phyloP scores from a whole-genome alignment of 2,329 filamentous ascomycete genomes.

The Phialemoniopsis sp. region DNA sequence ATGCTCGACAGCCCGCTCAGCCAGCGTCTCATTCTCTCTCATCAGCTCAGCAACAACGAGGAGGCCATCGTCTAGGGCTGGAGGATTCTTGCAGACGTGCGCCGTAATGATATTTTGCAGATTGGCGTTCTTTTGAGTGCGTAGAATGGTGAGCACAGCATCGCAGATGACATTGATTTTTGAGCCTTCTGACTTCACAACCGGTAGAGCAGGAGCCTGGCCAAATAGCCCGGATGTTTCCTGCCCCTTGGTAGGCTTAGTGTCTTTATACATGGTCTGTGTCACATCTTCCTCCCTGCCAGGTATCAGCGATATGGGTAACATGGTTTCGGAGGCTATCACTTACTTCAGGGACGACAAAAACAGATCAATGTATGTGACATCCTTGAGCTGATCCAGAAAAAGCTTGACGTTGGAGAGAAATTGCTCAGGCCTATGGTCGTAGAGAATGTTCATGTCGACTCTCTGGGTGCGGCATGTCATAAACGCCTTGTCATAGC shows the following conservation, averaged over 20 bases:
- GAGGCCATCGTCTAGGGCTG: constrained; percentile 83
- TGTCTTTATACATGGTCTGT: constrained; percentile 90
- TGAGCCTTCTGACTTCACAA: constrained; percentile 17
- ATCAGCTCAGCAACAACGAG: constrained; percentile 72
- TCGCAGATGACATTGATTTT: constrained; percentile 92
- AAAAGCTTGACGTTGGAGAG: constrained; percentile 72
- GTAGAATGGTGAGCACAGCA: constrained; percentile 68
- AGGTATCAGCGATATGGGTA: constrained; percentile 16
- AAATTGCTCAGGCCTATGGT: constrained; percentile 86
- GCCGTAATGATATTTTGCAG: constrained; percentile 92
- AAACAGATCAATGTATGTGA: constrained; percentile 84
- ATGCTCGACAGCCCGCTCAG: constrained; percentile 88
- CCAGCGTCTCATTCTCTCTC: constrained; percentile 63
- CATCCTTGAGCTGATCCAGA: constrained; percentile 76
- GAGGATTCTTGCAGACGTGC: constrained; percentile 88
- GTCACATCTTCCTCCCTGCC: constrained; percentile 84
- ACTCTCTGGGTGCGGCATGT: constrained; percentile 90
- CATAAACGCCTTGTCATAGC: constrained; percentile 80
- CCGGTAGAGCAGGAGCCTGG: not conserved
- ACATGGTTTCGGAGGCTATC: no score
- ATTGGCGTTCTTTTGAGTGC: constrained; percentile 56
- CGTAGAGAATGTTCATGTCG: constrained; percentile 96
- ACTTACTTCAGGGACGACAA: constrained; percentile 78
- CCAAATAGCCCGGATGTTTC: constrained; percentile 3
- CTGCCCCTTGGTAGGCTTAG: constrained; percentile 42